These are phyloP conservation scores for Choiromyces venosus DNA, from an alignment of 495 filamentous ascomycete species.

Conservation along the genomic window DNA sequence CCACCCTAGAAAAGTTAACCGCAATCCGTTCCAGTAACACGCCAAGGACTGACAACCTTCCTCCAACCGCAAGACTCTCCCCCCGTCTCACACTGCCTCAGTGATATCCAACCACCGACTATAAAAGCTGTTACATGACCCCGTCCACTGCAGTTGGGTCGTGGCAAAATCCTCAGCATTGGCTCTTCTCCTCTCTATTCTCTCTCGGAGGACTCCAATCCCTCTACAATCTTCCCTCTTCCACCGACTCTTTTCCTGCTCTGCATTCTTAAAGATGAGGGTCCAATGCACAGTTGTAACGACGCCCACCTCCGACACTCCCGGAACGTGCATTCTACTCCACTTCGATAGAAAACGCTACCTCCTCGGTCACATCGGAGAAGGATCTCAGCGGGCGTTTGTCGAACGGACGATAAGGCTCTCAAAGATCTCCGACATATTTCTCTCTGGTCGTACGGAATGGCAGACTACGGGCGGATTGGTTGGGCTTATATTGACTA, in stretches of 20 bases:
- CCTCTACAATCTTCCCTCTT: conserved; percentile 5
- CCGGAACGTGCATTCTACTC: conserved; percentile 68
- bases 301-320: conserved; percentile 85
- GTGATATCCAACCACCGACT: background rate
- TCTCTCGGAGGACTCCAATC: conserved; percentile 19
- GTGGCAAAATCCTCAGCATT: conserved; percentile 7
- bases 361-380: conserved; percentile 75
- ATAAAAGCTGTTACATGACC: background rate
- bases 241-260: conserved; percentile 19
- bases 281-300: conserved; percentile 65
- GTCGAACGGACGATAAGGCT: conserved; percentile 59
- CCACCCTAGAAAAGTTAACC: background rate
- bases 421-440: conserved; percentile 62
- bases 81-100: background rate
- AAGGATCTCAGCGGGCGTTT: conserved; percentile 77
- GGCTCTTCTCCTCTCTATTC: conserved; percentile 25
- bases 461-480: conserved; percentile 76
- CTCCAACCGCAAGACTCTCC: background rate
- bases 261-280: conserved; percentile 52
- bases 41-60: background rate
- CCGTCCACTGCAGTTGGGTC: background rate
- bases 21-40: background rate
- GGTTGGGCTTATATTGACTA: conserved; percentile 72
- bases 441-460: conserved; percentile 69
- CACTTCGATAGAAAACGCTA: conserved; percentile 77